Base-by-base conservation (phyloP, 495 filamentous ascomycete genomes). In the Podospora tetraspora region DNA sequence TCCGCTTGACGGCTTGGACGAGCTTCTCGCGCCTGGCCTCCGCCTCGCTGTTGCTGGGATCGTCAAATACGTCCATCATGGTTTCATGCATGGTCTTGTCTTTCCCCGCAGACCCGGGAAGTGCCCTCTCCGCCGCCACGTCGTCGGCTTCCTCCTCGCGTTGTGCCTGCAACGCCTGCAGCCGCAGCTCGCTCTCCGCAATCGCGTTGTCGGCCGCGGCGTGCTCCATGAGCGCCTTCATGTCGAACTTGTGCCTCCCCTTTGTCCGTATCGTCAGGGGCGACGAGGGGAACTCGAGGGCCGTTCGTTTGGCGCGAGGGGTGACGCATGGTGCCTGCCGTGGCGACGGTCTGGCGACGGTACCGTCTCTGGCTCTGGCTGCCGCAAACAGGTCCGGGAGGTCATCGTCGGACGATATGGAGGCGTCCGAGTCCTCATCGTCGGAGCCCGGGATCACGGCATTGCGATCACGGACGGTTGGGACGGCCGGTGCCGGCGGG, bases 1-100 rank as follows among this genome's bases (percentile, higher is more conserved):
- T 94, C 70, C 93, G 85, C 70, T 87, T 84, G 37, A 96, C 84
- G 43, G 92, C 92, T 64, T 85, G 83, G 43, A 89, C 79, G 9
- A 95, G 77, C 75, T 87, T 89, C 61, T 81, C 79, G 3, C 84
- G 76, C 8, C 79, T 84, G 25, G 82, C 78, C 30, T 84, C 86
- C 64, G 88, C 84, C 61, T 86, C 84, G 3, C 83, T 76, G n/a
- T 60, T 66, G 1, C 84, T 81, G 12, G 80, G 69, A 24, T 89
- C 73, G 1, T 81, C 79, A 19, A 87, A 75, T 13, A 88, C 72
- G 21, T 76, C 73, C 64, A 71, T 70, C 64, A 80, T 75, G 23
- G 72, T 75, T n/a, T 81, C 77, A 30, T 78, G 74, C 13, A 80
- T 66, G 22, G 12, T 37, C 32, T 37, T 37, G 11, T 37, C 3